Evolutionary conservation across 495 filamentous ascomycete genomes (phyloP), one percentile per base, ranked within the genome.

Genomic region (Neurospora sublineolata): DNA sequence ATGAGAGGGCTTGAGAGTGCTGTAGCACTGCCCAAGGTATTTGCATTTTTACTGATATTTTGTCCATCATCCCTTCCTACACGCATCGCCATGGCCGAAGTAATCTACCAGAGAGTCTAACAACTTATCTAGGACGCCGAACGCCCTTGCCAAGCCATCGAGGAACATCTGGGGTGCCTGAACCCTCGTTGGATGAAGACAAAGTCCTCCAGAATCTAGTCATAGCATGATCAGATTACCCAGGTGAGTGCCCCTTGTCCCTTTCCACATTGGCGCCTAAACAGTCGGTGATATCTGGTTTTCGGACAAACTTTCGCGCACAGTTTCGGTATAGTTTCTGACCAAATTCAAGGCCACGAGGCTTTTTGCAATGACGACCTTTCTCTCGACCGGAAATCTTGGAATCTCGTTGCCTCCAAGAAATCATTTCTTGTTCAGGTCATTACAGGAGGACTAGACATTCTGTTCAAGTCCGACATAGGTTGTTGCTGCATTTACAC

Each of bases 381-480:
- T 30, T 23, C 23, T 60, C 0, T 30, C 52, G 1, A 60, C 12
- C 6, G 0, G 11, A 30, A 7, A 16, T 3, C 1, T 6, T 0
- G 52, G 52, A 60, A 16, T 60, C 1, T 18, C 27, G 5, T 60
- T 30, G 23, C 14, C 5, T 46, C n/a, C 10, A 23, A 60, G 52
- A 1, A 16, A 27, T 30, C 23, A 16, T 30, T 60, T 0, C 23
- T 6, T 3, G 2, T 16, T 16, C 52, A 60, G 12, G 14, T 16
- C 23, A 33, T 1, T 0, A 46, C n/a, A 46, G 10, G 42, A 12
- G 42, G 3, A 12, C 9, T 46, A 46, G n/a, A 20, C 1, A 10
- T 9, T 5, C n/a, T 6, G 1, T 1, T 23, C 1, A 23, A 46
- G 1, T 4, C 9, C 3, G 7, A 44, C 18, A 1, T 4, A 1